These are phyloP conservation scores for Fusarium xylarioides DNA, from an alignment of 2,329 filamentous ascomycete genomes.

Conservation along the genomic window DNA sequence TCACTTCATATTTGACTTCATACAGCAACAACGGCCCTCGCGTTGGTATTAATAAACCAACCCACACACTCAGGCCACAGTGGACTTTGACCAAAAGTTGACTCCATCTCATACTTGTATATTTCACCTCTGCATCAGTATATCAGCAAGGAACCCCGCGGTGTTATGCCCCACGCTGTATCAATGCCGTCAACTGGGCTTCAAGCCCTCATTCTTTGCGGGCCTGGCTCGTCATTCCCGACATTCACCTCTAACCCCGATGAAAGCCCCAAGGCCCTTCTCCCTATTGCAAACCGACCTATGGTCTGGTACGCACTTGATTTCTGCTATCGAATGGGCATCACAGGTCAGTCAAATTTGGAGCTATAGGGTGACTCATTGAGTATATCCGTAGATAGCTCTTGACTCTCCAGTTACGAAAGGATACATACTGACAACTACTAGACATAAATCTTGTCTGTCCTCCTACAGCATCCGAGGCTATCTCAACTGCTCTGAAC, in stretches of 20 bases:
- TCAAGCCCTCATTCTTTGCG: slow-evolving; percentile 84
- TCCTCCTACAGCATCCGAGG: slow-evolving; percentile 70
- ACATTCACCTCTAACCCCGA: slow-evolving; percentile 84
- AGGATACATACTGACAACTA: slow-evolving; percentile 31
- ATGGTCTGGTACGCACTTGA: slow-evolving; percentile 93
- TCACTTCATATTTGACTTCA: slow-evolving; percentile 32
- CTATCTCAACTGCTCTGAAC: slow-evolving; percentile 75
- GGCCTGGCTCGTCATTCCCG: slow-evolving; percentile 81
- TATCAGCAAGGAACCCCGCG: slow-evolving; percentile 18
- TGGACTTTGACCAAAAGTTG: neutral
- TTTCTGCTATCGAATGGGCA: slow-evolving; percentile 83
- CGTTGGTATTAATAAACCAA: neutral
- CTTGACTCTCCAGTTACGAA: neutral
- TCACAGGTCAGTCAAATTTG: slow-evolving; percentile 66
- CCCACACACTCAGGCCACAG: neutral
- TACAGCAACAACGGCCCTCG: slow-evolving; percentile 21
- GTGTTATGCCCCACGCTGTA: slow-evolving; percentile 77
- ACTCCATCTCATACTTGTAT: neutral
- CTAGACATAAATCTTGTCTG: slow-evolving; percentile 71
- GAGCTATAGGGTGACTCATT: slow-evolving; percentile 1
- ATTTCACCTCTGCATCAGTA: neutral
- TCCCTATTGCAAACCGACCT: slow-evolving; percentile 84
- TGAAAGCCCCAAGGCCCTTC: slow-evolving; percentile 82
- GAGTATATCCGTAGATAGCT: neutral
- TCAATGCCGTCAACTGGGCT: slow-evolving; percentile 79